These are phyloP conservation scores for Westerdykella aurantiaca DNA, from an alignment of 2,329 filamentous ascomycete genomes.

Conservation along the genomic window DNA sequence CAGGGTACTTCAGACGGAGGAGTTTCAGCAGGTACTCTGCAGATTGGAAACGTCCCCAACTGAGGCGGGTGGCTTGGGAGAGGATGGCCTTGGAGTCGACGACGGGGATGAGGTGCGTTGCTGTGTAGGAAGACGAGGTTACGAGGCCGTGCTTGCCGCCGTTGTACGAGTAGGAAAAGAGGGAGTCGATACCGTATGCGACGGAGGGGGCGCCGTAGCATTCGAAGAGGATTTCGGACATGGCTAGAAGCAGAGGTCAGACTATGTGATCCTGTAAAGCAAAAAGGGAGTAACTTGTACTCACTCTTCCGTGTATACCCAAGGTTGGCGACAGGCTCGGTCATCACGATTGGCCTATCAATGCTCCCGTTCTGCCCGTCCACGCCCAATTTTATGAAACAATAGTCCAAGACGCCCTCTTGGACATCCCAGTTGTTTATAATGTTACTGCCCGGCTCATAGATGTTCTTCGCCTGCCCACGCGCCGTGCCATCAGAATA, in stretches of 20 bases:
- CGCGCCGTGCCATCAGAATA: conserved; percentile 91
- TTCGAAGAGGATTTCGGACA: conserved; percentile 97
- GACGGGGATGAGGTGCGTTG: conserved; percentile 92
- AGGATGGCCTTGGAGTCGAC: conserved; percentile 79
- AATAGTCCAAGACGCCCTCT: conserved; percentile 89
- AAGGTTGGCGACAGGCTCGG: conserved; percentile 87
- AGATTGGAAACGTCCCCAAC: conserved; percentile 89
- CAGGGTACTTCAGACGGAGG: conserved; percentile 83
- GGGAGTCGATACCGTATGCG: conserved; percentile 89
- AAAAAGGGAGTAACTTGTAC: conserved; percentile 26
- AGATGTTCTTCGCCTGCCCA: conserved; percentile 83
- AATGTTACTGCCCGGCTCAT: conserved; percentile 84
- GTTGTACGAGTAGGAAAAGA: conserved; percentile 95
- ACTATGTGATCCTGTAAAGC: conserved; percentile 19
- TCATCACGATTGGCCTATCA: conserved; percentile 87
- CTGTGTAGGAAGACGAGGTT: conserved; percentile 85
- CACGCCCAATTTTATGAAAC: conserved; percentile 88
- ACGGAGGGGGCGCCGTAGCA: conserved; percentile 87
- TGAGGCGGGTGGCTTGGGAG: conserved; percentile 77
- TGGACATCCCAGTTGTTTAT: conserved; percentile 97
- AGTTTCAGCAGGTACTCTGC: conserved; percentile 90
- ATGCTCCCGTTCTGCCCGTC: conserved; percentile 68
- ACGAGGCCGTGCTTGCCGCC: conserved; percentile 81
- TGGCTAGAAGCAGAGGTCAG: conserved; percentile 51
- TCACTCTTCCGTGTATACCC: conserved; percentile 81